Evolutionary conservation across 2,329 filamentous ascomycete species (phyloP), one percentile per base, ranked within the genome.

Genomic region (Aspergillus sp.): DNA sequence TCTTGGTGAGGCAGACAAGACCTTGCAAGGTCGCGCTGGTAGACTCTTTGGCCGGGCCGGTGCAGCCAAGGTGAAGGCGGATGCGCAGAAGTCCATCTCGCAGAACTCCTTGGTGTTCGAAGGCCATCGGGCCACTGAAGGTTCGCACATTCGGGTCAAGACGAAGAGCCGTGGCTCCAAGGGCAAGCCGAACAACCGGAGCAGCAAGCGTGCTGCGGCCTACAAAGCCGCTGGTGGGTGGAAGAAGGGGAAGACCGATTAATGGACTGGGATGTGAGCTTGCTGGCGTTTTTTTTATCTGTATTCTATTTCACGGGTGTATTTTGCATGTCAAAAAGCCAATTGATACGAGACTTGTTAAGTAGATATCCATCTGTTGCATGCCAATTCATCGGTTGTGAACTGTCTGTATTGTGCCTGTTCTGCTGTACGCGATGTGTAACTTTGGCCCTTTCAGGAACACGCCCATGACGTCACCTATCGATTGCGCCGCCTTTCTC

Each of bases 21-120:
- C 75, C 13, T 68, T 78, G 5, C 74, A 77, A 30, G 77, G 76
- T 27, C 76, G 76, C 61, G 77, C 76, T 19, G 65, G 68, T 30
- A 75, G 72, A 59, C 66, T 79, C 11, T 66, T 79, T 49, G 77
- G 77, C 8, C 66, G 73, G 27, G 75, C 76, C 15, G 76, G 75
- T 56, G 76, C 75, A 5, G 71, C 73, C 32, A 73, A 76, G 65
- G 47, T 77, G 23, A 75, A 72, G 63, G 67, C 62, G 23, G 64
- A 64, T n/a, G 68, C 63, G 38, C 70, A 63, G 53, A 67, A 59
- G 32, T 64, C 64, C 11, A 73, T 74, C 59, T 68, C 73, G 4
- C 67, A 64, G 15, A 75, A 73, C 58, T 72, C 72, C 0, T 63
- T 79, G 44, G 73, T 81, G 19, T 81, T 81, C 60, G 79, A 81